A percentile compares a stretch with the other conserved stretches of the same genome.
Evolutionary conservation across 2,329 filamentous ascomycete genomes (phyloP).

Genomic region (Claviceps capensis): DNA sequence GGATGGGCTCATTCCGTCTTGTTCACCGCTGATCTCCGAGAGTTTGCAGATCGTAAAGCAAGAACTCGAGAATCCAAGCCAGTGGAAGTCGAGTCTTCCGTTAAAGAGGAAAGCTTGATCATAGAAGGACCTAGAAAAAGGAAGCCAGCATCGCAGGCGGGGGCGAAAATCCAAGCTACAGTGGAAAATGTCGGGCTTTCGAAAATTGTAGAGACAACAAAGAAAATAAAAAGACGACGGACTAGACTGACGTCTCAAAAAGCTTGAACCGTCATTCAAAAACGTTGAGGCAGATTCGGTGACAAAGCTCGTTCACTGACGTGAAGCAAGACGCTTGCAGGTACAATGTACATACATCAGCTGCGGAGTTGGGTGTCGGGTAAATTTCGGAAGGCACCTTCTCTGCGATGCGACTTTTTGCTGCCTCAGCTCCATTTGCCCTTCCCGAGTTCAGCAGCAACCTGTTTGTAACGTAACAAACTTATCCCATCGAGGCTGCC

Average conservation of each 20-base stretch:
- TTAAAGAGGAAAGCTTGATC: constrained; percentile 13
- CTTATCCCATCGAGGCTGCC: constrained; percentile 11
- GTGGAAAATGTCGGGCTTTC: constrained; percentile 12
- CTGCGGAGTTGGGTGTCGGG: constrained; percentile 10
- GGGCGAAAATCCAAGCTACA: constrained; percentile 9
- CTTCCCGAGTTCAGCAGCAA: background rate
- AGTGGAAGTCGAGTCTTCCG: background rate
- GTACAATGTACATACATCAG: no score
- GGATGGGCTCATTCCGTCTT: constrained; percentile 97
- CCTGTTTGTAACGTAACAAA: constrained; percentile 8
- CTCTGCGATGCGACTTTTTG: constrained; percentile 16
- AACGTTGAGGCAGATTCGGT: background rate
- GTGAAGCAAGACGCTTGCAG: background rate
- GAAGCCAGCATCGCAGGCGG: constrained; percentile 9
- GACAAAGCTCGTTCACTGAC: no score
- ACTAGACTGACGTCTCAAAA: constrained; percentile 7
- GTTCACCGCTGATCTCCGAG: constrained; percentile 81
- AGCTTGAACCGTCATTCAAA: background rate
- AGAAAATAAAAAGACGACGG: constrained; percentile 16
- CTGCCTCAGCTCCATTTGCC: constrained; percentile 11
- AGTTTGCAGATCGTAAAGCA: constrained; percentile 56
- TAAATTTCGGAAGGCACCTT: constrained; percentile 17
- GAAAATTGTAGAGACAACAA: constrained; percentile 11
- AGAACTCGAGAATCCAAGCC: constrained; percentile 3
- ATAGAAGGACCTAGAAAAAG: constrained; percentile 15